A percentile compares a stretch with the other conserved stretches of the same genome.
Evolutionary conservation across 164 flowering plant species (phyloP).

Genomic region (Protea cynaroides): DNA sequence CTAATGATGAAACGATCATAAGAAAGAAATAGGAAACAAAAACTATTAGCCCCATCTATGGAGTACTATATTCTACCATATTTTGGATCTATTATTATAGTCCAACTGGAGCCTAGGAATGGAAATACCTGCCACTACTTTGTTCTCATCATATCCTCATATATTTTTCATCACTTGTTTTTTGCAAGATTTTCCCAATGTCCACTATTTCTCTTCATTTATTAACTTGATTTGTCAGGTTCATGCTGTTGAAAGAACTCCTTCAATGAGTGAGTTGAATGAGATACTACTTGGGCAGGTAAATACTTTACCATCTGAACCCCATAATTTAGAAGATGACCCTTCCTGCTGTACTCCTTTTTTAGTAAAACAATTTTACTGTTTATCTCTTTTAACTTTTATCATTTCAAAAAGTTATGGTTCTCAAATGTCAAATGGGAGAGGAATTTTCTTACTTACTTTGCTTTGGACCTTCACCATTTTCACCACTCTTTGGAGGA

Average conservation of each 20-base stretch:
- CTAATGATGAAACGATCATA: too few relatives aligned
- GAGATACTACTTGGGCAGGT: conserved; percentile 98
- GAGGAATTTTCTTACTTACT: not conserved
- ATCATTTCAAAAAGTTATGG: not conserved
- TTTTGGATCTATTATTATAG: too few relatives aligned
- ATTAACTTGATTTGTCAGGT: conserved; percentile 42
- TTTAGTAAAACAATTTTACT: not conserved
- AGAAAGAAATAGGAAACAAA: too few relatives aligned
- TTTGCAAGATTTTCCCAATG: not conserved
- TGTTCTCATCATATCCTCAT: too few relatives aligned
- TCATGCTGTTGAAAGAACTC: conserved; percentile 86
- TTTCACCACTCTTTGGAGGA: too few relatives aligned
- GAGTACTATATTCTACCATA: too few relatives aligned
- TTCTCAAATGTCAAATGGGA: not conserved
- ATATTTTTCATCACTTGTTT: not conserved
- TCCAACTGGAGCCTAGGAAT: too few relatives aligned
- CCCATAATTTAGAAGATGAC: not conserved
- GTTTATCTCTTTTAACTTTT: not conserved
- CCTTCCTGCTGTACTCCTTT: not conserved
- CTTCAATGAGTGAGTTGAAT: conserved; percentile 97
- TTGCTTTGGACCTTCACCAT: not conserved
- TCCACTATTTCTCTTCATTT: not conserved
- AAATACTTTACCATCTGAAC: conserved; percentile 1
- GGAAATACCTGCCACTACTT: too few relatives aligned
- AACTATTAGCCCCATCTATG: too few relatives aligned